Base-by-base conservation (phyloP, 495 filamentous ascomycete species). In the Aspergillus wentii region DNA sequence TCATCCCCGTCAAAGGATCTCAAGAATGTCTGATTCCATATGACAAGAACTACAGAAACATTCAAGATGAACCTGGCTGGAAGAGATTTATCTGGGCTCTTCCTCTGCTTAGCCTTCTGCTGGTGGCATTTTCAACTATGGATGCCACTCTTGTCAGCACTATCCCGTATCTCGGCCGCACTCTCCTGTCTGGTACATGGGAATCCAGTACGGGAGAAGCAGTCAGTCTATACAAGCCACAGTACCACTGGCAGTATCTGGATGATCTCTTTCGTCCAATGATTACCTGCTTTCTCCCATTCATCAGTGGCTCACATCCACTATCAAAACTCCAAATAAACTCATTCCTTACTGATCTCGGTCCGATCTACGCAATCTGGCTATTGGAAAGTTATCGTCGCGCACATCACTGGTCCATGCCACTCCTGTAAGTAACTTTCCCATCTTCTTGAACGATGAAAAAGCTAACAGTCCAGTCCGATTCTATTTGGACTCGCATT, bases 331-430 rank as follows among this genome's bases (percentile, higher is more conserved):
- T 37, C 1, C 52, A 56, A 6, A 44, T 47, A 39, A 29, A 51
- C 15, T 39, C 48, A 1, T 56, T 56, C 18, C 23, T 56, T 13
- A 20, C 41, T 3, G 48, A 56, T 9, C 2, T 45, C 2, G 40
- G 36, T 0, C 33, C 44, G 0, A 5, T 56, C 0, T 51, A 47
- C 19, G 44, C 20, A 3, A 47, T 49, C 30, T 51, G 52, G 45
- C 18, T 51, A 16, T 30, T 56, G 14, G 52, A 51, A n/a, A 49
- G 48, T 17, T 51, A 39, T 17, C 48, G 52, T 3, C 30, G 40
- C 5, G 20, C n/a, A 0, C 28, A 46, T 16, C 25, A 38, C 3
- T 31, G 35, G 25, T 2, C 11, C 11, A 38, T 30, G 13, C 16
- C 32, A 0, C 2, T 45, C 8, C 34, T 44, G 44, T 52, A 40